phyloP scores from a whole-genome alignment of 352 stramenopile species.

The Globisporangium carolinianum region DNA sequence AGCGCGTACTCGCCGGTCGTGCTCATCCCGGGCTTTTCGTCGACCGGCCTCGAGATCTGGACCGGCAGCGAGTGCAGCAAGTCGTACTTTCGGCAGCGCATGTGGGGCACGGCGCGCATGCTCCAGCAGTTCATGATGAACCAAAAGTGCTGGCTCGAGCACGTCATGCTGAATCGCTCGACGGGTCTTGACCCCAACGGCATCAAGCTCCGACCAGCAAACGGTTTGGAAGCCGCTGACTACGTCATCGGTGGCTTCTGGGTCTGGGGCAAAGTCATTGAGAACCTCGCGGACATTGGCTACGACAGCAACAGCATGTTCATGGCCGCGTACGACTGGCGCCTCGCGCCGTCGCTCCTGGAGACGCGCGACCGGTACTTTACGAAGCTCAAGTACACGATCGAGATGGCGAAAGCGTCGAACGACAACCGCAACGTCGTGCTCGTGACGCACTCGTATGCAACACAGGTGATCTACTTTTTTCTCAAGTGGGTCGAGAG shows the following conservation, averaged over 20 bases:
- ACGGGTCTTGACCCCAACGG: conserved; percentile 87
- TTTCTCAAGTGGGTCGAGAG: conserved; percentile 95
- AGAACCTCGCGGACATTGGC: conserved; percentile 88
- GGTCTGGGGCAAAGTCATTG: conserved; percentile 91
- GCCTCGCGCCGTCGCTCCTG: conserved; percentile 60
- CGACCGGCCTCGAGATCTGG: conserved; percentile 93
- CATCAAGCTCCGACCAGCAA: conserved; percentile 70
- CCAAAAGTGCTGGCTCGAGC: conserved; percentile 90
- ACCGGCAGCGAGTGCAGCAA: conserved; percentile 82
- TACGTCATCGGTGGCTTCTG: conserved; percentile 93
- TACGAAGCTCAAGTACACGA: conserved; percentile 90
- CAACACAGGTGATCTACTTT: conserved; percentile 88
- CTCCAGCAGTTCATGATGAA: conserved; percentile 86
- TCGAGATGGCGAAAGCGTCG: conserved; percentile 84
- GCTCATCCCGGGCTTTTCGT: conserved; percentile 92
- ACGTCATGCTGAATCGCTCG: conserved; percentile 88
- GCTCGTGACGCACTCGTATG: conserved; percentile 91
- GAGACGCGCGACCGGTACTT: conserved; percentile 85
- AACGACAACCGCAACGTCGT: conserved; percentile 84
- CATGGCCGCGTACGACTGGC: conserved; percentile 86
- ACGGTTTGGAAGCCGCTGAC: conserved; percentile 89
- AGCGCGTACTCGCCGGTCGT: conserved; percentile 74
- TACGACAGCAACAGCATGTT: conserved; percentile 91
- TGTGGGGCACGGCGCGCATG: conserved; percentile 91
- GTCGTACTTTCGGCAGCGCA: conserved; percentile 87